Base-by-base conservation (phyloP, 1,284 basidiomycete genomes). In the Ceratobasidium papillatum region DNA sequence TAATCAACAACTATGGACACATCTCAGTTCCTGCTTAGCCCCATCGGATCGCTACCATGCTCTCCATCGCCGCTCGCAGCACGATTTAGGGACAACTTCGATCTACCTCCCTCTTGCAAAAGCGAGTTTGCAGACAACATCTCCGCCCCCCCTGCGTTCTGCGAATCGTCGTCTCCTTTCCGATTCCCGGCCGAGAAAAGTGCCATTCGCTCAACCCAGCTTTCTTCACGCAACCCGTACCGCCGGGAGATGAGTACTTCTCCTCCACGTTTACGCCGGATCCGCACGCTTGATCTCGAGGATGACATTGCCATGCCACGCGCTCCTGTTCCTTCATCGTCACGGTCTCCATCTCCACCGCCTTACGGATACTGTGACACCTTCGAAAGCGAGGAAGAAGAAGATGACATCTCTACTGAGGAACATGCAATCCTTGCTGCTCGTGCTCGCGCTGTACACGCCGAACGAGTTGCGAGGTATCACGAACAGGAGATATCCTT, bases 231-330 rank as follows among this genome's bases (percentile, higher is more conserved):
- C 25, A 72, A 72, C 32, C 69, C 69, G 19, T 61, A 72, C 36
- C 45, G 69, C 43, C 69, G 43, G 34, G 45, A 56, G 25, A 72
- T 59, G 69, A 72, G 30, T n/a, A 72, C 56, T 17, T 72, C 69
- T 14, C 69, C 69, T 12, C 69, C 69, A 5, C 69, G 69, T 51
- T 30, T 72, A 27, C 56, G 58, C 30, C 69, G 69, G n/a, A 22
- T 61, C n/a, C 69, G 69, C 56, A 61, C 69, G 58, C 54, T 72
- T 25, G 69, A 72, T 45, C 69, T 72, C 69, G 69, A 72, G 69
- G 56, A 56, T 4, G 69, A 72, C 25, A 25, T 14, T 45, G 58
- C 58, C 22, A n/a, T 64, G 38, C 30, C 22, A 25, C 62, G 19
- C 3, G 8, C 22, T 9, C 45, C 62, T 19, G 43, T 49, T 17